phyloP scores from a whole-genome alignment of 768 basidiomycete species.

The Pisolithus tinctorius region DNA sequence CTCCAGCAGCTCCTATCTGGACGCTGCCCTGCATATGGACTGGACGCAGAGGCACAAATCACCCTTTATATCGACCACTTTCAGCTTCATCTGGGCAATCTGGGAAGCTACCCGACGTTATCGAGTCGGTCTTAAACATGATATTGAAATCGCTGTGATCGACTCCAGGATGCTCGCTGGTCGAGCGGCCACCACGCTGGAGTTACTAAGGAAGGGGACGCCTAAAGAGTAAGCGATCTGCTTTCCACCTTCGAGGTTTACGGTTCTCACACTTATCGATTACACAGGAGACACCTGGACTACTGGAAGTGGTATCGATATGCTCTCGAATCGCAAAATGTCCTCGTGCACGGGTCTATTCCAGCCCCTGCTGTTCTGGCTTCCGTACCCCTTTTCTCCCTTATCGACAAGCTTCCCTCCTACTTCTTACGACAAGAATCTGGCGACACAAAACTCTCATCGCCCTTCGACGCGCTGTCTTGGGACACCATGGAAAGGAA shows the following conservation, averaged over 20 bases:
- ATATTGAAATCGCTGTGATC: conserved; percentile 73
- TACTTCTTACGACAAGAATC: conserved; percentile 47
- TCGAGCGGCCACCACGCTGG: conserved; percentile 57
- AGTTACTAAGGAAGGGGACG: conserved; percentile 48
- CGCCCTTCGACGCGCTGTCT: conserved; percentile 31
- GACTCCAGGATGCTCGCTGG: conserved; percentile 55
- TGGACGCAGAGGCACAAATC: conserved; percentile 72
- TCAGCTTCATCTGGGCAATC: conserved; percentile 76
- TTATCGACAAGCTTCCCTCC: conserved; percentile 64
- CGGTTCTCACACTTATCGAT: neutral
- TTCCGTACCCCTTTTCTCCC: conserved; percentile 59
- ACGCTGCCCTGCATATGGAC: conserved; percentile 66
- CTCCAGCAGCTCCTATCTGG: conserved; percentile 42
- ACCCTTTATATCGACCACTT: conserved; percentile 66
- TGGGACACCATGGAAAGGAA: conserved; percentile 59
- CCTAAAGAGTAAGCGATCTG: conserved; percentile 46
- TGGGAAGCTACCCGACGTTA: conserved; percentile 81
- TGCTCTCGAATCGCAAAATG: conserved; percentile 69
- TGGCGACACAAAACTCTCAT: conserved; percentile 23
- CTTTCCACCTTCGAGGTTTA: neutral
- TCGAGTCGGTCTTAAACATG: conserved; percentile 63
- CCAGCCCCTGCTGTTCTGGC: conserved; percentile 59
- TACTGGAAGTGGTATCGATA: conserved; percentile 76
- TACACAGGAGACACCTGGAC: conserved; percentile 46
- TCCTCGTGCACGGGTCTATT: conserved; percentile 64